Conservation (phyloP, 495 filamentous ascomycete genomes). For the Podospora bellae-mahoneyi region DNA sequence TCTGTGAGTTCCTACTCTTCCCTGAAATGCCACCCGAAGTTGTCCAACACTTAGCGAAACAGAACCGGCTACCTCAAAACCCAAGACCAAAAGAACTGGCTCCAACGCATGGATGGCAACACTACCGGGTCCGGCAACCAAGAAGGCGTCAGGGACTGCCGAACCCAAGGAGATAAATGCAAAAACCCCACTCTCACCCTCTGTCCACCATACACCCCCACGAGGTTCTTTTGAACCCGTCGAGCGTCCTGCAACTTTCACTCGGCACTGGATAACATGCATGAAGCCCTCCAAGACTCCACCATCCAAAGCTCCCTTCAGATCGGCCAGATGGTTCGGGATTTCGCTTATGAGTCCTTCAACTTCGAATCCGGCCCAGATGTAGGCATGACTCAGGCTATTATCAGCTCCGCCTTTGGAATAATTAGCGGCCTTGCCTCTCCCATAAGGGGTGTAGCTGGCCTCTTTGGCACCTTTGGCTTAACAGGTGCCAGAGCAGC, state of each 20-base stretch:
- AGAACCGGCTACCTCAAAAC: slow-evolving; percentile 1
- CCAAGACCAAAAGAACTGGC: background rate
- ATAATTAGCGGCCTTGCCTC: too few species aligned
- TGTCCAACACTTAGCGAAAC: background rate
- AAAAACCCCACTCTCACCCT: background rate
- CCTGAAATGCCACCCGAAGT: background rate
- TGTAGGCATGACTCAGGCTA: background rate
- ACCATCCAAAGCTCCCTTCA: background rate
- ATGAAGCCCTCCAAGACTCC: background rate
- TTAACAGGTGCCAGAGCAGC: too few species aligned
- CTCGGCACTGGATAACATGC: background rate
- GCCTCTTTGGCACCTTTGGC: too few species aligned
- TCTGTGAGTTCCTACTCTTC: background rate
- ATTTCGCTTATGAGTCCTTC: background rate
- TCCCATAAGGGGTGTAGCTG: too few species aligned
- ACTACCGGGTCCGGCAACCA: background rate
- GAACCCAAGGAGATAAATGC: background rate
- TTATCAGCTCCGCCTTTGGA: too few species aligned
- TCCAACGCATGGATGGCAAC: background rate
- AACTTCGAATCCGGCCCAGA: background rate
- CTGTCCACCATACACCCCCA: background rate
- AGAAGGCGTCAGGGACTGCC: slow-evolving; percentile 1
- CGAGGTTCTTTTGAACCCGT: background rate
- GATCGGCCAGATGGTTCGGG: background rate
- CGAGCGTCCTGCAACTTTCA: background rate